Evolutionary conservation across 2,329 filamentous ascomycete species (phyloP).

Genomic region (Xylaria sp.): DNA sequence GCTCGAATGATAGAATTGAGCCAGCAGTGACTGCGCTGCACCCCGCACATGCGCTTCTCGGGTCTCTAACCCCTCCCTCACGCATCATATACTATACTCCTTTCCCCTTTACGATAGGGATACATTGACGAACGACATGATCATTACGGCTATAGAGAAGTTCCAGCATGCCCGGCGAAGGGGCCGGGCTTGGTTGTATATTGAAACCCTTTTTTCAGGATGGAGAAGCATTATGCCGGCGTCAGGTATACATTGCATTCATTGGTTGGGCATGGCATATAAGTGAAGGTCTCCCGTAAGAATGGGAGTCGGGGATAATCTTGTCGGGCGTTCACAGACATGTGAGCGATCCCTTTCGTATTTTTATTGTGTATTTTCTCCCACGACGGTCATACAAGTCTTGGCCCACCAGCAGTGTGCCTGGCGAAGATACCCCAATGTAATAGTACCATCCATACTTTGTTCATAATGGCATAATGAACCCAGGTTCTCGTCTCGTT

Average conservation of each 20-base stretch:
- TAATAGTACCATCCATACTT: slow-evolving; percentile 33
- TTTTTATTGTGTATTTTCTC: slow-evolving; percentile 30
- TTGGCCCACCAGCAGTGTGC: slow-evolving; percentile 13
- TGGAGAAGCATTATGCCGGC: slow-evolving; percentile 34
- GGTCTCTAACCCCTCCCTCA: slow-evolving; percentile 7
- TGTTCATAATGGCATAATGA: slow-evolving; percentile 17
- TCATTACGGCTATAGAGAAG: slow-evolving; percentile 39
- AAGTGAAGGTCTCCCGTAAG: slow-evolving; percentile 16
- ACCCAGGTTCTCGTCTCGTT: not conserved
- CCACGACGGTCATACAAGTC: slow-evolving; percentile 22
- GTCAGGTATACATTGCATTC: slow-evolving; percentile 36
- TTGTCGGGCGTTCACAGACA: slow-evolving; percentile 25
- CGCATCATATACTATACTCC: slow-evolving; percentile 16
- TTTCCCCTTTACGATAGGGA: slow-evolving; percentile 4
- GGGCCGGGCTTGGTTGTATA: slow-evolving; percentile 32
- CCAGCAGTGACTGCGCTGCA: slow-evolving; percentile 43
- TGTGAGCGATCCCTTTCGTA: slow-evolving; percentile 17
- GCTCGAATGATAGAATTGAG: slow-evolving; percentile 68
- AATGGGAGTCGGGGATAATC: slow-evolving; percentile 26
- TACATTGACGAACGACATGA: slow-evolving; percentile 38
- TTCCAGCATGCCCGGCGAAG: slow-evolving; percentile 28
- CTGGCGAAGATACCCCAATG: slow-evolving; percentile 38
- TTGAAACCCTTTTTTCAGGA: slow-evolving; percentile 23
- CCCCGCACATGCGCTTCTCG: slow-evolving; percentile 13
- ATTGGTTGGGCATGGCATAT: slow-evolving; percentile 26